Conservation (phyloP, 345 rosid species). For the Linum usitatissimum region DNA sequence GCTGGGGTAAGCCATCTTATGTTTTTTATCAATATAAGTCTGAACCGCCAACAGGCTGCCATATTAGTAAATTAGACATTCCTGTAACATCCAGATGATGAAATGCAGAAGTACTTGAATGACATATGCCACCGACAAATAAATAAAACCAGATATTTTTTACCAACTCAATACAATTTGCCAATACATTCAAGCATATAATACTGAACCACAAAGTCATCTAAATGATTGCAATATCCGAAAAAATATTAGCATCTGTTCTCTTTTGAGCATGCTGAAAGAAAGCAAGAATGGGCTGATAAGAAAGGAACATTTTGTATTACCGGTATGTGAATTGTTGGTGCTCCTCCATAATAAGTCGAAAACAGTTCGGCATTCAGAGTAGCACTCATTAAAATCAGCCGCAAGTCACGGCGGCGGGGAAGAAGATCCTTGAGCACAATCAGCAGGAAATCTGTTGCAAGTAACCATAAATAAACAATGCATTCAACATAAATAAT, state of each 20-base stretch:
- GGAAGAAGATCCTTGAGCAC: constrained; percentile 96
- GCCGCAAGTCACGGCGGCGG: constrained; percentile 84
- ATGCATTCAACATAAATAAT: neutral
- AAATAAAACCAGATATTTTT: neutral
- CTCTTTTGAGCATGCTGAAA: neutral
- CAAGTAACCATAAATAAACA: neutral
- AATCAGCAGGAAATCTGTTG: constrained; percentile 81
- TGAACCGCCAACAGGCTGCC: too few species aligned
- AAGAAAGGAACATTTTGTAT: constrained; percentile 18
- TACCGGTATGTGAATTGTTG: constrained; percentile 88
- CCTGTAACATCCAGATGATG: neutral
- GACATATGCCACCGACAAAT: neutral
- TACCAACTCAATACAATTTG: neutral
- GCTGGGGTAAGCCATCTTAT: constrained; percentile 1
- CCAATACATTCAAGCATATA: neutral
- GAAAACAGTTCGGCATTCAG: constrained; percentile 95
- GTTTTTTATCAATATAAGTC: too few species aligned
- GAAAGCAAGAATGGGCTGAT: neutral
- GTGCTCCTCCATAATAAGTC: constrained; percentile 79
- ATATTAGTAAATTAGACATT: neutral
- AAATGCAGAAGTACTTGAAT: neutral
- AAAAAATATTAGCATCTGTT: neutral
- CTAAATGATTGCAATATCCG: neutral
- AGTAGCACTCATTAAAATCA: constrained; percentile 97
- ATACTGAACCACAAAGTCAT: neutral